These are phyloP conservation scores for Anisodus acutangulus DNA, from an alignment of 257 asterid species.

Conservation along the genomic window DNA sequence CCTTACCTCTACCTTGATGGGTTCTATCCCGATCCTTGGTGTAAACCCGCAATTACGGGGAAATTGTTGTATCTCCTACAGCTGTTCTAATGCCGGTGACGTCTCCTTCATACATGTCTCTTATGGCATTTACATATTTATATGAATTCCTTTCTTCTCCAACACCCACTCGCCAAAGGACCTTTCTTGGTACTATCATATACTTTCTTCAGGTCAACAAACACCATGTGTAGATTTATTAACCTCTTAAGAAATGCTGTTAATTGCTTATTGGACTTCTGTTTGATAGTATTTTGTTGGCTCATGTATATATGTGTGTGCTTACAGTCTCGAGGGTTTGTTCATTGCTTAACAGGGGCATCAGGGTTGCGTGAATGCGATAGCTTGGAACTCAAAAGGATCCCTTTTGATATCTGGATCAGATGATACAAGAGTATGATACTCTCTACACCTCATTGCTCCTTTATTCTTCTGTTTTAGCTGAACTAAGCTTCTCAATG, in stretches of 20 bases:
- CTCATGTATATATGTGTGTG: not conserved
- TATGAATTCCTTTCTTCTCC: not conserved
- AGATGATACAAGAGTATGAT: conserved; percentile 88
- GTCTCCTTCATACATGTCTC: not conserved
- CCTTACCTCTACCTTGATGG: too few relatives aligned
- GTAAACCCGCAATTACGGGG: not conserved
- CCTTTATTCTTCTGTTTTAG: conserved; percentile 14
- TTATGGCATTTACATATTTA: not conserved
- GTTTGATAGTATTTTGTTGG: conserved; percentile 16
- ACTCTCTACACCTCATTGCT: conserved; percentile 18
- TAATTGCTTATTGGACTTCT: conserved; percentile 5
- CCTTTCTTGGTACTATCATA: not conserved
- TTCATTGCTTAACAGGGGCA: conserved; percentile 71
- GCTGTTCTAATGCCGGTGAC: not conserved
- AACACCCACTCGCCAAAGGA: not conserved
- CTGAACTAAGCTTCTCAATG: not conserved
- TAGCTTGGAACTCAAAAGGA: conserved; percentile 94
- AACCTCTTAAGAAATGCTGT: not conserved
- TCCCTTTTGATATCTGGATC: conserved; percentile 94
- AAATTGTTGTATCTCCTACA: not conserved
- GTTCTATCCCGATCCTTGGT: not conserved
- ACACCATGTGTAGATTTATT: not conserved
- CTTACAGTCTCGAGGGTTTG: conserved; percentile 28
- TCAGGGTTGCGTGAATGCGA: conserved; percentile 87
- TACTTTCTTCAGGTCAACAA: not conserved